A percentile compares a stretch with the other conserved stretches of the same genome.
Evolutionary conservation across 2,329 filamentous ascomycete genomes (phyloP).

Genomic region (Fusarium poae): DNA sequence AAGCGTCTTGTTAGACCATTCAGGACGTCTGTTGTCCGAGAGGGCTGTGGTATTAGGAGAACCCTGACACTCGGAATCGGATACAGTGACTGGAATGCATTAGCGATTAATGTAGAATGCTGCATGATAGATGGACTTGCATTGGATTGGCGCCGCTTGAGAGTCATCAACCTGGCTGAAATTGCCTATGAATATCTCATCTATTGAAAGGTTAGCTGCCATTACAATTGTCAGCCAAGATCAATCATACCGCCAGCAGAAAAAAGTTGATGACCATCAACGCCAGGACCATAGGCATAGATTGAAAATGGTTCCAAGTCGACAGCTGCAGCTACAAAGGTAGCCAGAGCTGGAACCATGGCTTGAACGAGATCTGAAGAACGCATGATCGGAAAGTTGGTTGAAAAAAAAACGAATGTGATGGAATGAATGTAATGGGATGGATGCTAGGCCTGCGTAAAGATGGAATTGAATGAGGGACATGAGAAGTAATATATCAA

Average conservation of each 20-base stretch:
- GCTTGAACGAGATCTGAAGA: not conserved
- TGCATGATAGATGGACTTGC: fast-evolving
- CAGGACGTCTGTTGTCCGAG: not conserved
- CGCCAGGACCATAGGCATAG: slow-evolving; percentile 14
- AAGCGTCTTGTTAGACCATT: slow-evolving; percentile 12
- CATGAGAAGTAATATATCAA: not conserved
- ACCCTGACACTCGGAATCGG: not conserved
- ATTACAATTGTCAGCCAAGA: fast-evolving
- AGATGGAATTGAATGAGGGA: too few species aligned
- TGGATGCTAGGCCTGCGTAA: too few species aligned
- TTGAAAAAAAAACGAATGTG: fast-evolving
- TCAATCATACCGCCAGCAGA: not conserved
- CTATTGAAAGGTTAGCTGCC: not conserved
- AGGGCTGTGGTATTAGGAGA: slow-evolving; percentile 12
- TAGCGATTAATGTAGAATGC: not conserved
- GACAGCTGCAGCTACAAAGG: not conserved
- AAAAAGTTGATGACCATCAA: slow-evolving; percentile 9
- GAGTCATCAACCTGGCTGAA: slow-evolving; percentile 1
- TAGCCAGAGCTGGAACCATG: not conserved
- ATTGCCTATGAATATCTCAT: slow-evolving; percentile 4
- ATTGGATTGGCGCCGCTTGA: not conserved
- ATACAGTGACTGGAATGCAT: not conserved
- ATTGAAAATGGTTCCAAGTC: not conserved
- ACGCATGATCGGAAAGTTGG: not conserved
- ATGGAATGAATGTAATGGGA: too few species aligned